Percentiles rank a stretch among this genome's conserved stretches.
Conservation (phyloP, 371 early-diverging fungal genomes). For the Mortierella sp. region DNA sequence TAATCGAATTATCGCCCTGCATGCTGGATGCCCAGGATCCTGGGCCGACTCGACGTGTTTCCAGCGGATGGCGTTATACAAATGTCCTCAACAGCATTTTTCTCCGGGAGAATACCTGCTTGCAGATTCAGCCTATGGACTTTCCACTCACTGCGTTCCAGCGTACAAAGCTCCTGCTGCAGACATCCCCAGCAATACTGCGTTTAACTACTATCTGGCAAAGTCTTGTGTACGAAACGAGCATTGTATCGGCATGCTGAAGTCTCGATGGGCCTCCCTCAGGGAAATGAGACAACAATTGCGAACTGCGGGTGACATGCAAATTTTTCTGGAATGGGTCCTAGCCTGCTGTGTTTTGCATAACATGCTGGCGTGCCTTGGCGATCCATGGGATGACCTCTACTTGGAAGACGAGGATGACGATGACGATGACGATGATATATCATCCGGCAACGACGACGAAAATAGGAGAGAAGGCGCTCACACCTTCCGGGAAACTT, state of each 20-base stretch:
- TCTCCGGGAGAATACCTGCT: constrained; percentile 17
- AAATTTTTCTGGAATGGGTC: constrained; percentile 4
- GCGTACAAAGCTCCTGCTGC: constrained; percentile 13
- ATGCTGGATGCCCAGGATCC: constrained; percentile 9
- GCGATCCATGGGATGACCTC: not conserved
- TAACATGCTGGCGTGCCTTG: constrained; percentile 10
- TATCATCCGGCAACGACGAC: not conserved
- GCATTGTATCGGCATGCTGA: constrained; percentile 29
- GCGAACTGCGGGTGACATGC: not conserved
- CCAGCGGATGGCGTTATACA: constrained; percentile 1
- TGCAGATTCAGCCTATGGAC: constrained; percentile 14
- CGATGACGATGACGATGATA: no score
- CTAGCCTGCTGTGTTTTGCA: constrained; percentile 18
- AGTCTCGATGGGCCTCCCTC: constrained; percentile 9
- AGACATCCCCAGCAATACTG: constrained; percentile 1
- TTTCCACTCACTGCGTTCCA: constrained; percentile 7
- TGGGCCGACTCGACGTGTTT: not conserved
- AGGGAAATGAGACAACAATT: constrained; percentile 9
- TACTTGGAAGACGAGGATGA: not conserved
- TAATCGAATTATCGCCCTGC: constrained; percentile 5
- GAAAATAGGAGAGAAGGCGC: not conserved
- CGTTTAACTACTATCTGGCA: constrained; percentile 16
- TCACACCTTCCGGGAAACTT: constrained; percentile 5
- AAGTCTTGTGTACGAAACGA: constrained; percentile 19
- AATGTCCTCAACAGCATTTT: not conserved